Conservation (phyloP, 805 yeast genomes). For the Barnettozyma sucrosica region DNA sequence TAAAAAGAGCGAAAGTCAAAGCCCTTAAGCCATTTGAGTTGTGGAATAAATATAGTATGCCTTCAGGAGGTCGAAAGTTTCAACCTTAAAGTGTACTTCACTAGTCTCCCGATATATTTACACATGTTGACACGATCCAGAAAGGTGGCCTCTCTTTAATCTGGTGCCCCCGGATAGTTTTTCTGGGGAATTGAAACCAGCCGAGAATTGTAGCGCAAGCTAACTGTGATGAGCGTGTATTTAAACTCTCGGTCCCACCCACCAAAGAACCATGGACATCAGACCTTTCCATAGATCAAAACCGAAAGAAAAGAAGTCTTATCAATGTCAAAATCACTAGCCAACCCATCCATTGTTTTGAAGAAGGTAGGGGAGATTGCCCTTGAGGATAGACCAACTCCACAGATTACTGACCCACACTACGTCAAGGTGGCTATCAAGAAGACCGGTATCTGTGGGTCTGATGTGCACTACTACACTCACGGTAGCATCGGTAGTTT, state of each 20-base stretch:
- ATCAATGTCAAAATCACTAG: constrained; percentile 5
- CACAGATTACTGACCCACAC: constrained; percentile 53
- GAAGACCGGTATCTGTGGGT: constrained; percentile 85
- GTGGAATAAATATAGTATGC: no score
- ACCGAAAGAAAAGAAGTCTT: neutral
- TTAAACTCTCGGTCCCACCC: neutral
- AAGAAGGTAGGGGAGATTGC: constrained; percentile 56
- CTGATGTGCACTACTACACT: constrained; percentile 77
- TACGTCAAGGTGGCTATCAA: constrained; percentile 71
- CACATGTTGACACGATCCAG: neutral
- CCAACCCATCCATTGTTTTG: constrained; percentile 45
- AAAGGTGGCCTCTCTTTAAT: neutral
- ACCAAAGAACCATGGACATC: neutral
- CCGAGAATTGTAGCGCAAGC: neutral
- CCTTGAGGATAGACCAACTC: constrained; percentile 64
- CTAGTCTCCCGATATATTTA: no score
- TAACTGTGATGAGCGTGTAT: neutral
- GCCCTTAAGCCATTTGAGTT: no score
- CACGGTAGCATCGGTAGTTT: constrained; percentile 78
- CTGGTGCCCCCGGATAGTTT: neutral
- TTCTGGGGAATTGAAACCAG: neutral
- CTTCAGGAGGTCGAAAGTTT: no score
- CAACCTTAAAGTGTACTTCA: no score
- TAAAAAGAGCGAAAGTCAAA: no score
- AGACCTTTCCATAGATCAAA: neutral